phyloP scores from a whole-genome alignment of 345 rosid genomes.

The Acer negundo region DNA sequence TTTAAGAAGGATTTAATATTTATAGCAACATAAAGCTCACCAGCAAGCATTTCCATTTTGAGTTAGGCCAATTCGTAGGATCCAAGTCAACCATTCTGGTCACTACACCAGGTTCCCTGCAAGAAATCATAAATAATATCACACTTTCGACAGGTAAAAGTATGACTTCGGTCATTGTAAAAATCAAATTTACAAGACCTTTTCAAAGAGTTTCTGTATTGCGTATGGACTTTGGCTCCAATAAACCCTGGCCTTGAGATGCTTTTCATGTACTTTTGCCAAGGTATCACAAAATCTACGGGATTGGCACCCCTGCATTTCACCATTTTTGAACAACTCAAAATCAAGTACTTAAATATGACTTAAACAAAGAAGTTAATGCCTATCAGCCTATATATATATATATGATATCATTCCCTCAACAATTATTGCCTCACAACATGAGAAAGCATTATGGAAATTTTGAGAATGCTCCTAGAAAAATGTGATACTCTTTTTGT shows the following conservation, averaged over 20 bases:
- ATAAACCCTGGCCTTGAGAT: slow-evolving; percentile 45
- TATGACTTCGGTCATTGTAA: neutral
- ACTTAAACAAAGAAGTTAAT: neutral
- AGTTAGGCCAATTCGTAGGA: neutral
- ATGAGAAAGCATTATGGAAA: neutral
- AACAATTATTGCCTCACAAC: neutral
- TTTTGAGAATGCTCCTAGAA: neutral
- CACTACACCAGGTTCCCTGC: too few species aligned
- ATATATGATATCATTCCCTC: neutral
- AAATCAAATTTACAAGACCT: neutral
- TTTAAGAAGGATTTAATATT: too few species aligned
- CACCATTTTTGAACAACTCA: slow-evolving; percentile 15
- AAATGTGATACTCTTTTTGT: too few species aligned
- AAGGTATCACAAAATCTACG: slow-evolving; percentile 77
- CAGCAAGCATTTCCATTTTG: neutral
- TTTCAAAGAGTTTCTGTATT: neutral
- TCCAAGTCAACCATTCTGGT: neutral
- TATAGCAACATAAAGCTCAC: neutral
- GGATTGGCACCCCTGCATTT: slow-evolving; percentile 74
- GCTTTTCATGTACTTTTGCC: slow-evolving; percentile 70
- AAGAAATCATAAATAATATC: too few species aligned
- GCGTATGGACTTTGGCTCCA: slow-evolving; percentile 54
- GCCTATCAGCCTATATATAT: neutral
- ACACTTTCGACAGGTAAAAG: neutral
- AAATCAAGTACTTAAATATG: neutral